A percentile compares a stretch with the other conserved stretches of the same genome.
Evolutionary conservation across 164 flowering plant species (phyloP).

Genomic region (Liriodendron chinense): DNA sequence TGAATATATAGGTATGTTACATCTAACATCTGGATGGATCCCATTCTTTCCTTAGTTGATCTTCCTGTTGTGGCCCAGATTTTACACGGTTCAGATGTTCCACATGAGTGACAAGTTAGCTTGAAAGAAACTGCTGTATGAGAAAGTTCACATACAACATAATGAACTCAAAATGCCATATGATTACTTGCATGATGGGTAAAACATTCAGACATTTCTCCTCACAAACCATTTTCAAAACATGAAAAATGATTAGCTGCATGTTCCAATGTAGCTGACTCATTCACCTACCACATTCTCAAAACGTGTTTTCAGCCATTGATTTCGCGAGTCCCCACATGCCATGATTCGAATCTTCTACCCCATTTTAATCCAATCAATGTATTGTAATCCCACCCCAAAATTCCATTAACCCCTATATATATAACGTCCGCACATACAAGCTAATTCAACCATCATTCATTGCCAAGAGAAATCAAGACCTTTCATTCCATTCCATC

Average conservation of each 20-base stretch:
- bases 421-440: background rate
- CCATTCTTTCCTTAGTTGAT: too few species aligned
- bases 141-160: too few species aligned
- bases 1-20: too few species aligned
- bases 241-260: constrained; percentile 4
- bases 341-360: background rate
- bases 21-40: too few species aligned
- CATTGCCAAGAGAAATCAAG: too few species aligned
- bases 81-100: too few species aligned
- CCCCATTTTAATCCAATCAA: too few species aligned
- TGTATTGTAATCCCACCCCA: background rate
- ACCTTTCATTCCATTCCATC: background rate
- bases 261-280: background rate
- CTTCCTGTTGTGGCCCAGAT: too few species aligned
- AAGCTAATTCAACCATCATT: background rate
- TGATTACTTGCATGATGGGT: background rate
- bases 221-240: background rate
- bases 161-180: background rate
- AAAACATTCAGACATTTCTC: constrained; percentile 7
- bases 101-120: too few species aligned
- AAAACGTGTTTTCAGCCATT: constrained; percentile 4
- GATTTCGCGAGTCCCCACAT: background rate
- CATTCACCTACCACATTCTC: constrained; percentile 4
- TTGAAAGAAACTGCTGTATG: too few species aligned
- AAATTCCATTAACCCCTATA: background rate